A percentile compares a stretch with the other conserved stretches of the same genome.
These are phyloP conservation scores for Gaertneriomyces semiglobifer DNA, from an alignment of 192 early-diverging fungal species.

Conservation along the genomic window DNA sequence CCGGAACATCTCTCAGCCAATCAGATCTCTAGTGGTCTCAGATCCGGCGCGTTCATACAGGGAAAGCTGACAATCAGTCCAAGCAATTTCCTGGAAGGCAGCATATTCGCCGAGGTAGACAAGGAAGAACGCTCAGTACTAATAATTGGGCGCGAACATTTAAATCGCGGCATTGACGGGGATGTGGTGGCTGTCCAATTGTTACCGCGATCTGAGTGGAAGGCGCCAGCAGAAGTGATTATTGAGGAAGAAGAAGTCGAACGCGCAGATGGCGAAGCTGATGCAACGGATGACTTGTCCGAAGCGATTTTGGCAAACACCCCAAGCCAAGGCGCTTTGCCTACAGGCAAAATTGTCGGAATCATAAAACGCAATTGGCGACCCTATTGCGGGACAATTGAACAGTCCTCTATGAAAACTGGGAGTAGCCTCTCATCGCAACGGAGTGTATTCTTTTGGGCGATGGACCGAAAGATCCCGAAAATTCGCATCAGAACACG, in stretches of 20 bases:
- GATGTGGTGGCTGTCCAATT: slow-evolving; percentile 88
- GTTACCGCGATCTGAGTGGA: slow-evolving; percentile 83
- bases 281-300: slow-evolving; percentile 7
- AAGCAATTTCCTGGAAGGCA: slow-evolving; percentile 89
- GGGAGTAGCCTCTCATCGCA: slow-evolving; percentile 55
- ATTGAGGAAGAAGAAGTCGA: slow-evolving; percentile 68
- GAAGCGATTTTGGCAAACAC: slow-evolving; percentile 15
- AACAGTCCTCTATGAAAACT: slow-evolving; percentile 55
- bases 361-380: slow-evolving; percentile 95
- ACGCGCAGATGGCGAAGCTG: slow-evolving; percentile 52
- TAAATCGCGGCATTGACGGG: slow-evolving; percentile 91
- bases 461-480: slow-evolving; percentile 94
- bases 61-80: slow-evolving; percentile 76
- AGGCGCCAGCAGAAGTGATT: slow-evolving; percentile 65
- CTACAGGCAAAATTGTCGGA: slow-evolving; percentile 86
- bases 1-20: slow-evolving; percentile 72
- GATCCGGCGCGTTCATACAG: slow-evolving; percentile 73
- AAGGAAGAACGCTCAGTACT: slow-evolving; percentile 72
- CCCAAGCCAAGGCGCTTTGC: slow-evolving; percentile 36
- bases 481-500: slow-evolving; percentile 88
- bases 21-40: slow-evolving; percentile 82
- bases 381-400: slow-evolving; percentile 89
- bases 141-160: slow-evolving; percentile 73
- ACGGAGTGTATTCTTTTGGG: slow-evolving; percentile 75
- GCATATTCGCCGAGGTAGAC: slow-evolving; percentile 68